phyloP scores from a whole-genome alignment of 352 stramenopile species.

The Pythium sp. region DNA sequence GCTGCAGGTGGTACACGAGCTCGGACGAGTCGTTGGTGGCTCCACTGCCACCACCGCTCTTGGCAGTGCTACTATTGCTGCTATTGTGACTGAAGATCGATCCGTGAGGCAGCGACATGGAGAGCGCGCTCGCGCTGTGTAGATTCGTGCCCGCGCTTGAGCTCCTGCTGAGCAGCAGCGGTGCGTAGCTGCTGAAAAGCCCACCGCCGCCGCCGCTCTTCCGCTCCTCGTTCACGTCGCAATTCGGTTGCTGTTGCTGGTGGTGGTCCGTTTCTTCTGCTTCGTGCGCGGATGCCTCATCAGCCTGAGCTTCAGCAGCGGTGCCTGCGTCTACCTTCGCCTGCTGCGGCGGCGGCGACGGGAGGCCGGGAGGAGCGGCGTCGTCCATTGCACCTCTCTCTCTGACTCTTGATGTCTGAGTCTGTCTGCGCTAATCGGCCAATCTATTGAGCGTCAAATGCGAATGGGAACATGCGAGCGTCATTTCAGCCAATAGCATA shows the following conservation, averaged over 20 bases:
- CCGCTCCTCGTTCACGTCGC: slow-evolving; percentile 23
- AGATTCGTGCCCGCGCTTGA: slow-evolving; percentile 8
- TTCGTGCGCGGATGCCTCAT: neutral
- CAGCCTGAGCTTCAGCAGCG: neutral
- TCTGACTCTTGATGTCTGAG: slow-evolving; percentile 1
- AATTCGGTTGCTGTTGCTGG: slow-evolving; percentile 30
- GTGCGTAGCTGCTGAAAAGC: neutral
- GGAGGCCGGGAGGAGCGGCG: neutral
- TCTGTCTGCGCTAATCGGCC: neutral
- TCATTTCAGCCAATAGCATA: slow-evolving; percentile 6
- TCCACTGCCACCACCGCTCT: neutral
- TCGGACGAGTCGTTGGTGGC: slow-evolving; percentile 23
- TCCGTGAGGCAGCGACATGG: neutral
- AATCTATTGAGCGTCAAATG: slow-evolving; percentile 8
- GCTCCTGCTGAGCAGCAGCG: slow-evolving; percentile 14
- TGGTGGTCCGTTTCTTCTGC: neutral
- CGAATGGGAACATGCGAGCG: neutral
- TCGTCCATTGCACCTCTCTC: slow-evolving; percentile 7
- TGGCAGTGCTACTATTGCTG: slow-evolving; percentile 6
- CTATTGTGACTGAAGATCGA: slow-evolving; percentile 10
- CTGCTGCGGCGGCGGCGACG: neutral
- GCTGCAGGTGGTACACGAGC: slow-evolving; percentile 57
- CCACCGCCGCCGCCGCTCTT: neutral
- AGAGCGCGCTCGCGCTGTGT: neutral
- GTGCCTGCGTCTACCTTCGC: neutral